phyloP scores from a whole-genome alignment of 1,284 basidiomycete species.

The Apiotrichum laibachii region DNA sequence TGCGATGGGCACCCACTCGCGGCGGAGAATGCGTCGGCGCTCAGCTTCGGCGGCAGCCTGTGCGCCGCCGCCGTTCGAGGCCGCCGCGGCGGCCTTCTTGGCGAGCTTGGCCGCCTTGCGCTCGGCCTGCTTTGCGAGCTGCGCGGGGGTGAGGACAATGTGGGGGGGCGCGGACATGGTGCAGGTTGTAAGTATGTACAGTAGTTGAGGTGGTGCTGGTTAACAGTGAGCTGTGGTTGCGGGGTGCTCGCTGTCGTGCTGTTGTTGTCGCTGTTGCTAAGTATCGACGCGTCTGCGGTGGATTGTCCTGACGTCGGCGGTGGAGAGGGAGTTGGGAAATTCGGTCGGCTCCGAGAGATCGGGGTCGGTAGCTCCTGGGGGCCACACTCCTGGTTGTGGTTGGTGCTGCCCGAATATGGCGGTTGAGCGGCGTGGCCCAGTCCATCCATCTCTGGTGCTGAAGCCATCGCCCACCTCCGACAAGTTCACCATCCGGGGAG shows the following conservation, averaged over 20 bases:
- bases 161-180: conserved; percentile 14
- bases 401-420: neutral
- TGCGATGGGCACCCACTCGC: conserved; percentile 48
- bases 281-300: neutral
- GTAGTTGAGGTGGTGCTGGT: neutral
- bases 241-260: too few relatives aligned
- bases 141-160: conserved; percentile 39
- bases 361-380: neutral
- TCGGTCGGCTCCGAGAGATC: neutral
- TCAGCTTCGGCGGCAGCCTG: conserved; percentile 25
- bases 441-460: too few relatives aligned
- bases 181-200: neutral
- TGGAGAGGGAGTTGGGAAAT: neutral
- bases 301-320: too few relatives aligned
- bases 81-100: conserved; percentile 32
- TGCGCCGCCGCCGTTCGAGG: conserved; percentile 4
- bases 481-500: too few relatives aligned
- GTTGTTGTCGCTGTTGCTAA: neutral
- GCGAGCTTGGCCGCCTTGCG: conserved; percentile 46
- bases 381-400: neutral
- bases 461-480: too few relatives aligned
- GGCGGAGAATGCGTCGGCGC: conserved; percentile 31
- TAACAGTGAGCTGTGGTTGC: neutral
- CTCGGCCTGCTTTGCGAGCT: conserved; percentile 41
- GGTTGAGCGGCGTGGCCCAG: neutral